phyloP scores from a whole-genome alignment of 2,329 filamentous ascomycete genomes.

The Cyclaneusma minus region DNA sequence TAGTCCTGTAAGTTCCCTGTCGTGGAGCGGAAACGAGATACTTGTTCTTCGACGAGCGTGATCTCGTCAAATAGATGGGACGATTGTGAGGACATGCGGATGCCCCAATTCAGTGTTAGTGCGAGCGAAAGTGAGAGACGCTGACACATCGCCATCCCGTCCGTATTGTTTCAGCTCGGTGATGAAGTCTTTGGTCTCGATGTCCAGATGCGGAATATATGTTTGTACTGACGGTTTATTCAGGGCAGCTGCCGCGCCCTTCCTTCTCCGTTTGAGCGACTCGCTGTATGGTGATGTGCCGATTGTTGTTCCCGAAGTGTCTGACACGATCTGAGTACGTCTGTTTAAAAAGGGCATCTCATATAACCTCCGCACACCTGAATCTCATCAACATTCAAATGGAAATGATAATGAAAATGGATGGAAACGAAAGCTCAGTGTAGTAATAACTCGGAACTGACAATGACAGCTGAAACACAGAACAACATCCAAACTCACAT shows the following conservation, averaged over 20 bases:
- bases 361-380: neutral
- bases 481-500: too few species aligned
- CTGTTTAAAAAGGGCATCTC: conserved; percentile 2
- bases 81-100: conserved; percentile 41
- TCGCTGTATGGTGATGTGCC: conserved; percentile 53
- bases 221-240: conserved; percentile 49
- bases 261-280: conserved; percentile 45
- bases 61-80: conserved; percentile 46
- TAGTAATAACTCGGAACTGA: conserved; percentile 37
- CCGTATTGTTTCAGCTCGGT: conserved; percentile 44
- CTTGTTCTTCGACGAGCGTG: conserved; percentile 44
- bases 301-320: conserved; percentile 51
- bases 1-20: conserved; percentile 47
- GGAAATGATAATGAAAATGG: conserved; percentile 43
- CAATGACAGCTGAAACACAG: conserved; percentile 36
- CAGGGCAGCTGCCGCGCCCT: conserved; percentile 48
- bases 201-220: conserved; percentile 45
- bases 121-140: conserved; percentile 45
- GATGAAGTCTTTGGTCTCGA: conserved; percentile 47
- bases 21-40: conserved; percentile 41
- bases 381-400: conserved; percentile 23
- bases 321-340: conserved; percentile 35
- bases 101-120: conserved; percentile 51
- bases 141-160: conserved; percentile 50
- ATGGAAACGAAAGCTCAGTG: conserved; percentile 35